Evolutionary conservation across 1,284 basidiomycete species (phyloP).

Genomic region (Phlebopus sp.): DNA sequence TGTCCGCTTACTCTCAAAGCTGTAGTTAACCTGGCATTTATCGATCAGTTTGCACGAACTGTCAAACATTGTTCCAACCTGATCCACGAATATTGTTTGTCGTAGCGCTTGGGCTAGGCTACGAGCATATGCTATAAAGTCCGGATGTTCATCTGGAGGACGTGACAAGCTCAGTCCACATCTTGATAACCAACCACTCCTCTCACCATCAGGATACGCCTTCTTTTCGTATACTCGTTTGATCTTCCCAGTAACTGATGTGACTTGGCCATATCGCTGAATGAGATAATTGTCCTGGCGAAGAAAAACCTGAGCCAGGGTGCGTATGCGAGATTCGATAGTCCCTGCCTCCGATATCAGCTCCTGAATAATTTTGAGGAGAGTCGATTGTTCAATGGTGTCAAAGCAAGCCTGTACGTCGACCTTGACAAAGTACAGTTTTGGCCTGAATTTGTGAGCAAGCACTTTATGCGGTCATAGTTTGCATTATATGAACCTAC

Average conservation of each 20-base stretch:
- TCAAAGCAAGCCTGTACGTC: slow-evolving; percentile 97
- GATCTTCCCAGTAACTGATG: slow-evolving; percentile 47
- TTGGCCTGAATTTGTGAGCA: slow-evolving; percentile 53
- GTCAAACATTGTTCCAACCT: slow-evolving; percentile 44
- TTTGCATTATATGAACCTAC: slow-evolving; percentile 39
- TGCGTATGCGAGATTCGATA: neutral
- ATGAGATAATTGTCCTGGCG: slow-evolving; percentile 61
- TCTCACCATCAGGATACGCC: slow-evolving; percentile 64
- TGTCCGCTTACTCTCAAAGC: slow-evolving; percentile 52
- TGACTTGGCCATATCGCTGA: slow-evolving; percentile 63
- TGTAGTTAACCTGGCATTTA: slow-evolving; percentile 55
- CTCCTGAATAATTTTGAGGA: slow-evolving; percentile 74
- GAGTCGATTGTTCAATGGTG: slow-evolving; percentile 87
- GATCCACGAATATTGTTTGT: slow-evolving; percentile 84
- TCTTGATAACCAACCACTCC: neutral
- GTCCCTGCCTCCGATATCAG: slow-evolving; percentile 70
- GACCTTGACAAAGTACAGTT: slow-evolving; percentile 92
- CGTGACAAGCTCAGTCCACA: neutral
- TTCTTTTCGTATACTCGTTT: slow-evolving; percentile 57
- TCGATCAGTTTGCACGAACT: neutral
- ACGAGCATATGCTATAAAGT: slow-evolving; percentile 69
- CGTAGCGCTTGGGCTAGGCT: slow-evolving; percentile 65
- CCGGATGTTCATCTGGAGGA: slow-evolving; percentile 61
- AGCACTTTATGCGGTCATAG: neutral
- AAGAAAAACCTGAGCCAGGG: neutral